Base-by-base conservation (phyloP, 2,329 filamentous ascomycete species). In the Monosporascus sp. region DNA sequence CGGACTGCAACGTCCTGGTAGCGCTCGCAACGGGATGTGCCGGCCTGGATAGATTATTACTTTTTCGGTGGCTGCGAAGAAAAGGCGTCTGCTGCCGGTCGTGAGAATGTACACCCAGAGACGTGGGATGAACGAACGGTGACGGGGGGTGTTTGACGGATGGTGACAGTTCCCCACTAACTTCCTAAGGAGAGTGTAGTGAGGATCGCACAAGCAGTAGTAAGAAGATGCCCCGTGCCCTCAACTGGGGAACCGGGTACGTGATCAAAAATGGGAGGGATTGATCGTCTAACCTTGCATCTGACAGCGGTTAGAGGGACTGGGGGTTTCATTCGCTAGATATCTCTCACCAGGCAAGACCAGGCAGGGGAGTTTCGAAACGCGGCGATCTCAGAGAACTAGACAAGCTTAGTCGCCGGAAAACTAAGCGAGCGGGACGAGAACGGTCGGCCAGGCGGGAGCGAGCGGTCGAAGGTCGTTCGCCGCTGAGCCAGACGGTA, bases 261-360 rank as follows among this genome's bases (percentile, higher is more conserved):
- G 63, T 65, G 63, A 65, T 66, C 65, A 68, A 46, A 65, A 63
- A 58, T 65, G 61, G 59, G 61, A 59, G 60, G 61, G 65, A 61
- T 55, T 62, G 67, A 70, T 65, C 66, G 68, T 68, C 68, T 24
- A 69, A 70, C 69, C 69, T 66, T 64, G 63, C 64, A 68, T 68
- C 64, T 62, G 68, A 65, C 63, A 71, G 70, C 71, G 71, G 71
- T 67, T 72, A 72, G 61, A 49, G 62, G 57, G 67, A 70, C 68
- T 57, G 66, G 68, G 28, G 69, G 66, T 72, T 65, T 72, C 67
- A 72, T 72, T 73, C 69, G 71, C 60, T 60, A 63, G 48, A 62
- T 60, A 46, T 7, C 22, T 31, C 43, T 46, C 15, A 46, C 22
- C 26, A 31, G 43, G 43, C 43, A 46, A 41, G 31, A 35, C 31